These are phyloP conservation scores for Plectosphaerella plurivora DNA, from an alignment of 2,329 filamentous ascomycete genomes.

Conservation along the genomic window DNA sequence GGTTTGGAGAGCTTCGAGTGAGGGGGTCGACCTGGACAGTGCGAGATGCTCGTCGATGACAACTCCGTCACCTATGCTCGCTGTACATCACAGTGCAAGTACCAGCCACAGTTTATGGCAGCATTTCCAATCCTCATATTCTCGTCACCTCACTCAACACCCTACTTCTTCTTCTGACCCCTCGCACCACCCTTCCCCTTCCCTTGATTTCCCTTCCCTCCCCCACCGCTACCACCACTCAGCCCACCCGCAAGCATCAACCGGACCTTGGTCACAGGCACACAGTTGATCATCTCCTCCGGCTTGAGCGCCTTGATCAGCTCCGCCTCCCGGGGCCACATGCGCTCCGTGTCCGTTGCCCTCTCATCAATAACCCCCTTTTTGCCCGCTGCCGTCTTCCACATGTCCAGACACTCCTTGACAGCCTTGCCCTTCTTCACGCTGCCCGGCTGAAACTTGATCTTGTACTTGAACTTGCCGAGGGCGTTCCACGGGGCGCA, in stretches of 20 bases:
- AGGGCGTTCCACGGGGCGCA: constrained; percentile 63
- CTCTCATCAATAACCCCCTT: constrained; percentile 59
- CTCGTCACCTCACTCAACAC: not conserved
- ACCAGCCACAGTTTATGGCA: not conserved
- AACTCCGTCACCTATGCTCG: not conserved
- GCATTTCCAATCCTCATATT: not conserved
- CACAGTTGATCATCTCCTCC: constrained; percentile 73
- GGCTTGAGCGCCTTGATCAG: constrained; percentile 76
- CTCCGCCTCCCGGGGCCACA: constrained; percentile 85
- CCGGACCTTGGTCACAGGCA: constrained; percentile 76
- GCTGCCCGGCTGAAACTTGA: constrained; percentile 84
- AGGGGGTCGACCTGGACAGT: too few relatives aligned
- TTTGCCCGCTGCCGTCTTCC: constrained; percentile 61
- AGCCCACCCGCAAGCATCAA: constrained; percentile 67
- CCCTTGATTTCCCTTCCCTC: constrained; percentile 27
- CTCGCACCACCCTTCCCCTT: constrained; percentile 27
- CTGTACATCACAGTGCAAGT: not conserved
- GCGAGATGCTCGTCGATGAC: not conserved
- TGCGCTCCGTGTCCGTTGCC: constrained; percentile 61
- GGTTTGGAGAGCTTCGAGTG: too few relatives aligned
- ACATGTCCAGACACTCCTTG: constrained; percentile 80
- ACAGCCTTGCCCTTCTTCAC: constrained; percentile 94
- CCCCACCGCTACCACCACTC: constrained; percentile 34
- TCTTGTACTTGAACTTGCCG: constrained; percentile 81
- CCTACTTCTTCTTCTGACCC: constrained; percentile 36